Conservation (phyloP, 768 basidiomycete species). For the Phylloporus arenicola region DNA sequence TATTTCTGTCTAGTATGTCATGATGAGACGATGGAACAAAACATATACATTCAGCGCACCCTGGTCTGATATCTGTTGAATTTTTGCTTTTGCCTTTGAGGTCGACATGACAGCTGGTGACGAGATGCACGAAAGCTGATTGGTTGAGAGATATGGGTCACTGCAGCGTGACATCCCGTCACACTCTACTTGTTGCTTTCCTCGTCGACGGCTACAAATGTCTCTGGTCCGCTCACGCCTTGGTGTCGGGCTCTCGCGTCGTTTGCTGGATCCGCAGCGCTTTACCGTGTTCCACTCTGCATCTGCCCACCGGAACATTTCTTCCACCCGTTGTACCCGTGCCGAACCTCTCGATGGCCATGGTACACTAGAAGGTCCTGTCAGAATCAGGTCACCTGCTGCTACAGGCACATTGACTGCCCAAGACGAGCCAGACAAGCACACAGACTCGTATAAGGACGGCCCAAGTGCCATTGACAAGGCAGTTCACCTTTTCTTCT, state of each 20-base stretch:
- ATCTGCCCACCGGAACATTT: slow-evolving; percentile 41
- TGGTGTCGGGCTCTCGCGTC: slow-evolving; percentile 48
- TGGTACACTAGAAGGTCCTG: slow-evolving; percentile 18
- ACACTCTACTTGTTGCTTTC: slow-evolving; percentile 18
- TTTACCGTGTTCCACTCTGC: slow-evolving; percentile 30
- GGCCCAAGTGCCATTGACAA: slow-evolving; percentile 94
- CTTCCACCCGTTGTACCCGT: slow-evolving; percentile 19
- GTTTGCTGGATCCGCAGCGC: slow-evolving; percentile 29
- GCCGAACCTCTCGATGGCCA: slow-evolving; percentile 18
- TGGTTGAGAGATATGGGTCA: slow-evolving; percentile 24
- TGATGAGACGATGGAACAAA: slow-evolving; percentile 28
- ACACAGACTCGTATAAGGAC: slow-evolving; percentile 62
- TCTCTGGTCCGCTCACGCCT: slow-evolving; percentile 51
- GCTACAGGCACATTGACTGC: slow-evolving; percentile 33
- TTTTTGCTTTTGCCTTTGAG: slow-evolving; percentile 56
- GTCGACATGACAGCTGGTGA: slow-evolving; percentile 31
- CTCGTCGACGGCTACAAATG: slow-evolving; percentile 36
- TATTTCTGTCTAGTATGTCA: slow-evolving; percentile 63
- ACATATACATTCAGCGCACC: slow-evolving; percentile 40
- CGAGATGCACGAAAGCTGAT: slow-evolving; percentile 19
- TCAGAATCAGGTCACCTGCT: slow-evolving; percentile 30
- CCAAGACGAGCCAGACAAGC: slow-evolving; percentile 42
- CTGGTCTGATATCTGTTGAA: slow-evolving; percentile 58
- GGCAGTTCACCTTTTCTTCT: slow-evolving; percentile 94
- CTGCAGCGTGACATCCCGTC: slow-evolving; percentile 24